Evolutionary conservation across 106 monocot genomes (phyloP).

Genomic region (Acorus gramineus): DNA sequence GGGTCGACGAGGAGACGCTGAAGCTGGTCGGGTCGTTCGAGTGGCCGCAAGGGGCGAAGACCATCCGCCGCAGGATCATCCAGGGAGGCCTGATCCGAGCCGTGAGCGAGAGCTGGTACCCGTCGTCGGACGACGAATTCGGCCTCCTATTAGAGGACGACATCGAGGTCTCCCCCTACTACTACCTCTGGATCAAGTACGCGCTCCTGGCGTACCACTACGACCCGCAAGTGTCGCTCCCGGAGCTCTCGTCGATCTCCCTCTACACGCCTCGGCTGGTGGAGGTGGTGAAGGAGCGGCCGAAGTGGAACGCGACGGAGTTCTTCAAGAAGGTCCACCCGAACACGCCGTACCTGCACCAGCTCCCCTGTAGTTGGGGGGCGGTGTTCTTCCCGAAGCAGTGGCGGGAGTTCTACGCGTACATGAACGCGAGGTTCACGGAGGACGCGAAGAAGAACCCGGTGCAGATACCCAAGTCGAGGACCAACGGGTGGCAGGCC

Average conservation of each 20-base stretch:
- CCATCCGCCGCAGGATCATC: slow-evolving; percentile 61
- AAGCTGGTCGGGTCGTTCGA: slow-evolving; percentile 62
- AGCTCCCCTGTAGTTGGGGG: slow-evolving; percentile 97
- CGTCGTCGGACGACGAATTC: slow-evolving; percentile 70
- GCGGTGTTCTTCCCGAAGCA: slow-evolving; percentile 98
- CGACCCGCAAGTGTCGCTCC: slow-evolving; percentile 71
- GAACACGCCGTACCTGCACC: slow-evolving; percentile 92
- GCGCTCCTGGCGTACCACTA: slow-evolving; percentile 81
- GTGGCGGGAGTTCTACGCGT: slow-evolving; percentile 98
- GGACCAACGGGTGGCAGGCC: slow-evolving; percentile 93
- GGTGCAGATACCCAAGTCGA: slow-evolving; percentile 81
- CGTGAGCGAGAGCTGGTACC: slow-evolving; percentile 99
- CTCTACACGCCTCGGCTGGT: slow-evolving; percentile 88
- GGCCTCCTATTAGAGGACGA: slow-evolving; percentile 89
- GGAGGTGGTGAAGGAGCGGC: slow-evolving; percentile 94
- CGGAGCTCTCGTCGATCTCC: slow-evolving; percentile 89
- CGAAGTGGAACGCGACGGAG: slow-evolving; percentile 89
- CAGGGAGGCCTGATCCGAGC: slow-evolving; percentile 94
- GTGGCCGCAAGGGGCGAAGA: slow-evolving; percentile 76
- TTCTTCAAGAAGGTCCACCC: slow-evolving; percentile 84
- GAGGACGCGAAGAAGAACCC: slow-evolving; percentile 84
- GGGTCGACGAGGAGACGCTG: slow-evolving; percentile 70
- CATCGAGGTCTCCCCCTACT: slow-evolving; percentile 96
- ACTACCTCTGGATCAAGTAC: slow-evolving; percentile 96
- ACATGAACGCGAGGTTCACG: slow-evolving; percentile 76